Base-by-base conservation (phyloP, 352 stramenopile species). In the Phytophthora boehmeriae region DNA sequence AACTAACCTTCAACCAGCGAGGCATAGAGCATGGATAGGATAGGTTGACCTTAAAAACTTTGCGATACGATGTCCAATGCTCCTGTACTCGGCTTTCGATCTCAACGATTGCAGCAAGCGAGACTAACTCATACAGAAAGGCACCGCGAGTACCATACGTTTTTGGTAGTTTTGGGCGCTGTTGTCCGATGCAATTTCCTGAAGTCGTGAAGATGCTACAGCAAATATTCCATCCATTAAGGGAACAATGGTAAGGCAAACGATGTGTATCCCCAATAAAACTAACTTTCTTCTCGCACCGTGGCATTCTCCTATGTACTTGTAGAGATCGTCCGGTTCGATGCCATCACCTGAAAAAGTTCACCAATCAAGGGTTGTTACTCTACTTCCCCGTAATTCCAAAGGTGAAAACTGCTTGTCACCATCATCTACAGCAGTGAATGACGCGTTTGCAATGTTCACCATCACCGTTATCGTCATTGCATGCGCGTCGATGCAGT, bases 381-480 rank as follows among this genome's bases (percentile, higher is more conserved):
- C 8, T 19, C 13, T 2, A 44, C n/a, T 17, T 39, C 14, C 14
- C 4, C 13, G 38, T 2, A 19, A 44, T 9, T 44, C 4, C 34
- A 14, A 17, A 41, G 16, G 4, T 41, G 9, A 17, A 41, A 41
- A 17, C 22, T 22, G 19, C 25, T 30, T 44, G 2, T 16, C 58
- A 96, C 87, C 87, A 49, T 96, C 78, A n/a, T 96, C 87, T 9
- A 68, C 58, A 2, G 78, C 75, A 1, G 63, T 75, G 39, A 96
- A 93, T 6, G 82, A 88, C 16, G 71, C 69, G 4, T 68, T 63
- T 8, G 42, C n/a, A 13, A 77, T 36, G 46, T 89, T 71, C 4
- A 93, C 47, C 11, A 55, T 63, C 20, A 92, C 19, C 8, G 59
- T 66, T 32, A 96, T 78, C 20, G 30, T 61, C 19, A 63, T 75